Base-by-base conservation (phyloP, 176 grass and related monocot species). In the Oryza brachyantha region DNA sequence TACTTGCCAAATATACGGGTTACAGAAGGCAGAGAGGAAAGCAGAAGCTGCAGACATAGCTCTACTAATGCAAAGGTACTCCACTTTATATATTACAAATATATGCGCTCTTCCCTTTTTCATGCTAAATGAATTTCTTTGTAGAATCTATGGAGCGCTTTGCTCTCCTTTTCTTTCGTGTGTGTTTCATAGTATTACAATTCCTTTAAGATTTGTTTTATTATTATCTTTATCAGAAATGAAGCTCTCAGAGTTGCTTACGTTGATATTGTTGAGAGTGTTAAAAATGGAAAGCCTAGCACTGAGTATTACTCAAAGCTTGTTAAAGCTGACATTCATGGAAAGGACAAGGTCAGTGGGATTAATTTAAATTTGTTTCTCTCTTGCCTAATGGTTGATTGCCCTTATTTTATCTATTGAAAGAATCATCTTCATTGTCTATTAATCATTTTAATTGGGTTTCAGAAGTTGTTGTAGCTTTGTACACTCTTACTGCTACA, bases 231-330 rank as follows among this genome's bases (percentile, higher is more conserved):
- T 90, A n/a, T 63, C 74, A 93, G 94, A 62, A 90, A 97, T 84
- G 94, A 97, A 90, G 94, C 91, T 65, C 84, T 97, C 43, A 93
- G 94, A 89, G 80, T 97, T 93, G 94, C 94, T 42, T 97, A 86
- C 42, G 91, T 97, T 76, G 94, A 97, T 29, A 82, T 72, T 66
- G 84, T 91, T 3, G 94, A 97, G 82, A 93, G 25, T 1, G 77
- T 84, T 71, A 97, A 91, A 75, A 61, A 93, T 64, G 91, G 94
- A 78, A 93, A 86, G 73, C 82, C 88, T 28, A 82, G 22, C 36
- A 97, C 79, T 3, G 88, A 97, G 76, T 97, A 90, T 90, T 92
- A 93, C 43, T 97, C 91, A n/a, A 97, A 90, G 82, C 94, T 97
- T 74, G 94, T 93, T 41, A 97, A 97, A 92, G 89, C 91, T 81